phyloP scores from a whole-genome alignment of 768 basidiomycete species.

The Psilocybe cyanescens region DNA sequence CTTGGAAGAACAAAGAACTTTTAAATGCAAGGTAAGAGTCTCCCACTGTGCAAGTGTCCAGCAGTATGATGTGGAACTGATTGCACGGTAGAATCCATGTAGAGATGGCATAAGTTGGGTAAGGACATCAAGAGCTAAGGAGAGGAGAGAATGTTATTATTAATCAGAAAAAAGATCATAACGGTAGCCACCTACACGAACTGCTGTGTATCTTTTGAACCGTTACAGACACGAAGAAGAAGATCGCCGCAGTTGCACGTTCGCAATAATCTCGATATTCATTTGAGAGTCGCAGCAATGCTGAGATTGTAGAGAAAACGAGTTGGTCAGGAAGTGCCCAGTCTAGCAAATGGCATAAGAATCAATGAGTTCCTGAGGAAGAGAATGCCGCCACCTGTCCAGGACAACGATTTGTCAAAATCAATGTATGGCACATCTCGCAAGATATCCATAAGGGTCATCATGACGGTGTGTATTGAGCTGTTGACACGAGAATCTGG shows the following conservation, averaged over 20 bases:
- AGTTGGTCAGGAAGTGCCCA: conserved; percentile 90
- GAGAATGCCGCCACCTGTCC: conserved; percentile 63
- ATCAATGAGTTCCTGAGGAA: background rate
- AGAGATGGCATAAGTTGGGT: conserved; percentile 80
- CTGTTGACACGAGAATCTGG: conserved; percentile 53
- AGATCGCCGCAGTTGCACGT: conserved; percentile 60
- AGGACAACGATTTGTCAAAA: conserved; percentile 78
- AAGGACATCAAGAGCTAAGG: conserved; percentile 68
- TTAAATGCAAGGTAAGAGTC: conserved; percentile 53
- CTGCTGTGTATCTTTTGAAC: conserved; percentile 58
- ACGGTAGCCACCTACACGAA: conserved; percentile 48
- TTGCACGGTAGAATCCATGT: conserved; percentile 86
- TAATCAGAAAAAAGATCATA: background rate
- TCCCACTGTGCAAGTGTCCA: conserved; percentile 77
- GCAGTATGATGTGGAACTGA: conserved; percentile 75
- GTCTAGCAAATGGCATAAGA: conserved; percentile 45
- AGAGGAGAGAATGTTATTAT: background rate
- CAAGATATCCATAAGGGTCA: conserved; percentile 68
- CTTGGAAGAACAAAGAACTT: conserved; percentile 63
- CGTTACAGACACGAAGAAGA: conserved; percentile 58
- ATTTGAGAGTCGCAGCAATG: conserved; percentile 69
- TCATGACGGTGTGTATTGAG: conserved; percentile 57
- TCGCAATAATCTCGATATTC: conserved; percentile 52
- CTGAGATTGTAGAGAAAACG: conserved; percentile 77
- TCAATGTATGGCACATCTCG: conserved; percentile 75